A percentile compares a stretch with the other conserved stretches of the same genome.
Evolutionary conservation across 148 eudicot species (phyloP).

Genomic region (Rhododendron ferrugineum): DNA sequence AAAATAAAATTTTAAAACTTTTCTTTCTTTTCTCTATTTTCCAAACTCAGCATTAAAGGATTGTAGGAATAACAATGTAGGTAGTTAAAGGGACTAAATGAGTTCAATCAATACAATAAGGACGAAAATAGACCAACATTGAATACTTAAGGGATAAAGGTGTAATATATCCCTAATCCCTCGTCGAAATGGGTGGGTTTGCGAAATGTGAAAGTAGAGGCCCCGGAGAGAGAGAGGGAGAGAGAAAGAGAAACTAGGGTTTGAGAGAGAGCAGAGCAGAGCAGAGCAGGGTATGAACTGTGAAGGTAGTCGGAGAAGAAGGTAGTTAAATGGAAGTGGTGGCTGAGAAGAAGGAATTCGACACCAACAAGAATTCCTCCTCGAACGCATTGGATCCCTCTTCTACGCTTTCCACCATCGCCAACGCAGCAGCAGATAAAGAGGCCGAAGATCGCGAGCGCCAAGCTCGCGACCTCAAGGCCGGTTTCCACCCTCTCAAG

Average conservation of each 20-base stretch:
- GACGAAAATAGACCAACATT: not conserved
- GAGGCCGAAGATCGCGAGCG: conserved; percentile 69
- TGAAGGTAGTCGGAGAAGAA: not conserved
- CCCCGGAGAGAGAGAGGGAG: not conserved
- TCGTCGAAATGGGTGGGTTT: not conserved
- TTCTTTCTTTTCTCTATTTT: no score
- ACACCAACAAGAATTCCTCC: not conserved
- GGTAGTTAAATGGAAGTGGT: not conserved
- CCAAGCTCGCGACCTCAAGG: conserved; percentile 66
- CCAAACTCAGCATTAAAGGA: not conserved
- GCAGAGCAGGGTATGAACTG: not conserved
- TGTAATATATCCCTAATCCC: not conserved
- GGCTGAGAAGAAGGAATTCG: not conserved
- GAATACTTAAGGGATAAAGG: not conserved
- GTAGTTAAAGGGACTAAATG: not conserved
- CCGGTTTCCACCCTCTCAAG: conserved; percentile 84
- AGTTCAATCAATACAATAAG: not conserved
- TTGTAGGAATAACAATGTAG: not conserved
- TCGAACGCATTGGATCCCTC: not conserved
- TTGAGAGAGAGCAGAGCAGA: not conserved
- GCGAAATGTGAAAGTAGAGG: not conserved
- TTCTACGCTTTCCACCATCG: conserved; percentile 4
- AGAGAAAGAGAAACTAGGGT: not conserved
- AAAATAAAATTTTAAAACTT: no score
- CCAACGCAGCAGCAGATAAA: conserved; percentile 15